phyloP scores from a whole-genome alignment of 371 early-diverging fungal species.

The Mucor saturninus region DNA sequence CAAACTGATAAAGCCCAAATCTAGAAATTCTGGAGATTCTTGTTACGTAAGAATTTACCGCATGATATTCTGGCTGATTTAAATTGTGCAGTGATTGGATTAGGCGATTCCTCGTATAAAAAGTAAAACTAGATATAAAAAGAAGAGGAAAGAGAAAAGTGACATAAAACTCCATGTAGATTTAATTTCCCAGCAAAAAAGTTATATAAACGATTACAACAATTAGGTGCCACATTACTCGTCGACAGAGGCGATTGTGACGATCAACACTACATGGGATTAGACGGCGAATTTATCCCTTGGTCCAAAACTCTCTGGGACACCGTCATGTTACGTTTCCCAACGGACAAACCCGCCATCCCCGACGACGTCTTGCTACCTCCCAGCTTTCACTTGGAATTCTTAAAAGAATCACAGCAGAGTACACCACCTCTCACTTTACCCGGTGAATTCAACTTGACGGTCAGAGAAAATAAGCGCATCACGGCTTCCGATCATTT shows the following conservation, averaged over 20 bases:
- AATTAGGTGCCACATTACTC: conserved; percentile 86
- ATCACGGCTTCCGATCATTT: conserved; percentile 84
- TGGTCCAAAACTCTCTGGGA: conserved; percentile 83
- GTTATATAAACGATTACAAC: conserved; percentile 83
- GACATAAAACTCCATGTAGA: conserved; percentile 45
- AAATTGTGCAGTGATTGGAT: conserved; percentile 88
- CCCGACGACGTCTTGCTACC: conserved; percentile 59
- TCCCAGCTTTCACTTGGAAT: conserved; percentile 46
- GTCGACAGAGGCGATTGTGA: conserved; percentile 89
- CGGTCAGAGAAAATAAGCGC: conserved; percentile 59
- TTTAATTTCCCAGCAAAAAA: conserved; percentile 97
- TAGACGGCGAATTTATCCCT: conserved; percentile 87
- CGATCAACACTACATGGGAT: conserved; percentile 95
- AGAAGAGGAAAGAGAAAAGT: not conserved
- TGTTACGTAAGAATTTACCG: conserved; percentile 82
- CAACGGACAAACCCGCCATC: conserved; percentile 53
- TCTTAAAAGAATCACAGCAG: conserved; percentile 13
- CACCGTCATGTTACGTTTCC: conserved; percentile 56
- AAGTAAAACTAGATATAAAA: conserved; percentile 51
- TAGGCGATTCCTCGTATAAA: conserved; percentile 94
- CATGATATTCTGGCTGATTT: conserved; percentile 65
- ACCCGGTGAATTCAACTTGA: conserved; percentile 40
- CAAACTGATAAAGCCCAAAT: not conserved
- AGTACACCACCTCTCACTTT: conserved; percentile 3
- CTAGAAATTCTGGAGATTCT: conserved; percentile 85